Evolutionary conservation across 1,284 basidiomycete genomes (phyloP), one percentile per base, ranked within the genome.

Genomic region (Exobasidium rhododendri): DNA sequence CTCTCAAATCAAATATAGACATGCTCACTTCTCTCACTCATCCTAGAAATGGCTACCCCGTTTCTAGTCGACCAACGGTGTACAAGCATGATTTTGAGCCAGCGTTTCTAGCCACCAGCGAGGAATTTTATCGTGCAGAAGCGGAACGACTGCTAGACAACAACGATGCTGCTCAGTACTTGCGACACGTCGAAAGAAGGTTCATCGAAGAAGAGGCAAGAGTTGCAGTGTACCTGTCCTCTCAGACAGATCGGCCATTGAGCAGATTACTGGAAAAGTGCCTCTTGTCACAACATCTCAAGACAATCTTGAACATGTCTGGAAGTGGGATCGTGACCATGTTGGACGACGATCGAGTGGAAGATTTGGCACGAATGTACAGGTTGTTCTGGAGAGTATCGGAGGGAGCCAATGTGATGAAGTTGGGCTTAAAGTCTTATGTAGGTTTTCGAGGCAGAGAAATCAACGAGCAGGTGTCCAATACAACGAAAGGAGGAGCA

Each of bases 41-140:
- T 30, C 70, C 69, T 24, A 60, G 60, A 35, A 63, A 58, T 4
- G 64, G 61, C 30, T 55, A 35, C 58, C 5, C 31, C 65, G 0
- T 22, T 53, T 49, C 46, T 56, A 13, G 59, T 64, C 32, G 61
- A 66, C 14, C 5, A 24, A 49, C 32, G 30, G 86, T 97, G 5
- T 99, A 98, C 82, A 86, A 87, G 68, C 85, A 85, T 59, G 88
- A 92, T 73, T 85, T 98, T 58, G 94, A 98, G 80, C 90, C 91
- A 0, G 84, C 85, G 0, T 86, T 98, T 64, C 82, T 98, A 49
- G 82, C 83, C 30, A 88, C 92, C 67, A 94, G 90, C 66, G 84
- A 86, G 59, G 81, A 82, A 17, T 98, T 92, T 81, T 99, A 97
- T 78, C 83, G 83, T 63, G 81, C 83, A 2, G 93, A 98, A 80